Evolutionary conservation across 352 stramenopile genomes (phyloP).

Genomic region (Pythium grandisporangium): DNA sequence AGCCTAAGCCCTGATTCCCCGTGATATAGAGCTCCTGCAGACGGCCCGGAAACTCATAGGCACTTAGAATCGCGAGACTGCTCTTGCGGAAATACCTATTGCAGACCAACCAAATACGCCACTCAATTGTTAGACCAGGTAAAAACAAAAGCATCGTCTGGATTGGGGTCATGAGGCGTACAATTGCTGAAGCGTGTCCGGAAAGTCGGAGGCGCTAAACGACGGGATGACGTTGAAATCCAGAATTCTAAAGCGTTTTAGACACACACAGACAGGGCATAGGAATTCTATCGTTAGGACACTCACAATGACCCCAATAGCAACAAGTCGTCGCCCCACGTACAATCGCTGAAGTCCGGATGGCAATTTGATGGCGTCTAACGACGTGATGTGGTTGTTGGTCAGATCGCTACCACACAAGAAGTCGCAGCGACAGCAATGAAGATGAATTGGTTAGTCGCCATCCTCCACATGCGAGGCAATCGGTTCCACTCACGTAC

Average conservation of each 20-base stretch:
- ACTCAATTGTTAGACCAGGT: no score
- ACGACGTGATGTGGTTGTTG: conserved; percentile 19
- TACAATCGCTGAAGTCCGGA: conserved; percentile 14
- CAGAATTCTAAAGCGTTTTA: background rate
- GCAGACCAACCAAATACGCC: no score
- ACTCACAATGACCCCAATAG: no score
- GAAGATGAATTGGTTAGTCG: no score
- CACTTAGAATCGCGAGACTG: background rate
- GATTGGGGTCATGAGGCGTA: no score
- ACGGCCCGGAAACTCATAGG: conserved; percentile 6
- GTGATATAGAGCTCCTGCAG: conserved; percentile 19
- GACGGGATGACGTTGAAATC: background rate
- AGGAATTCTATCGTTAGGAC: no score
- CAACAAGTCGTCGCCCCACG: conserved; percentile 2
- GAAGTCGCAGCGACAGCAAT: background rate
- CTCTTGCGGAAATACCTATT: conserved; percentile 10
- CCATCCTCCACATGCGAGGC: background rate
- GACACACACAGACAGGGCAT: background rate
- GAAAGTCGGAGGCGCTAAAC: background rate
- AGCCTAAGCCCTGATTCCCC: conserved; percentile 26
- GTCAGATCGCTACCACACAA: conserved; percentile 15
- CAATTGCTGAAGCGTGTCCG: background rate
- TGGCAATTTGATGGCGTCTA: conserved; percentile 17
- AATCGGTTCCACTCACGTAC: conserved; percentile 13
- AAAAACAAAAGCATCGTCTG: no score